Percentiles rank a stretch among this genome's conserved stretches.
Evolutionary conservation across 163 green algal species (phyloP).

Genomic region (Trebouxia gelatinosa): DNA sequence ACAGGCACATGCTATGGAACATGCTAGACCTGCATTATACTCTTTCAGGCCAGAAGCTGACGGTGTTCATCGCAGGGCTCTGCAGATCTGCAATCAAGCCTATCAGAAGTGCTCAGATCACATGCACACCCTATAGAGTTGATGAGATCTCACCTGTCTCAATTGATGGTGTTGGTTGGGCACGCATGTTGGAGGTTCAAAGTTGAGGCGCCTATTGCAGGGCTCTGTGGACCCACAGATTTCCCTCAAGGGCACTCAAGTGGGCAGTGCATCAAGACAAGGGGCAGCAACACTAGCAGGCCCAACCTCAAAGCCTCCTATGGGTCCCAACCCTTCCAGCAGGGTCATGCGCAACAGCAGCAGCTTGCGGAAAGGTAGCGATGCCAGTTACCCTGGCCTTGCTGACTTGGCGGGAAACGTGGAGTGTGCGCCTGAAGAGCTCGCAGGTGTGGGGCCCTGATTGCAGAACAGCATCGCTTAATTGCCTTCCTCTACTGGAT

Average conservation of each 20-base stretch:
- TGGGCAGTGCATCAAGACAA: neutral
- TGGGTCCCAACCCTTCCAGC: neutral
- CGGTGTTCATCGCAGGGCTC: too few species aligned
- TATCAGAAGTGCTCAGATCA: too few species aligned
- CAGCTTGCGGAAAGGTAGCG: neutral
- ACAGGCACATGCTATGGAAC: too few species aligned
- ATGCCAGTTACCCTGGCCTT: constrained; percentile 5
- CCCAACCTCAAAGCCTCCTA: neutral
- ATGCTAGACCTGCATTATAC: too few species aligned
- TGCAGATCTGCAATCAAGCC: too few species aligned
- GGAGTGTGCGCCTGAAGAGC: too few species aligned
- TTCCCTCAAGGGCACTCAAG: constrained; percentile 10
- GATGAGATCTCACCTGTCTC: too few species aligned
- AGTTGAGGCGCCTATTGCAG: too few species aligned
- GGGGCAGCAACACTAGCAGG: neutral
- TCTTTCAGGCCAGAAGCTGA: too few species aligned
- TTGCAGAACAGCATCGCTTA: neutral
- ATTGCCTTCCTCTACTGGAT: neutral
- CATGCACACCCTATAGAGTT: too few species aligned
- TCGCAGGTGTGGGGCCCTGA: neutral
- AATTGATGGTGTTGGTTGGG: too few species aligned
- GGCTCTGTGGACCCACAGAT: neutral
- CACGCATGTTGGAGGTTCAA: too few species aligned
- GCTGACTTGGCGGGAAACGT: neutral
- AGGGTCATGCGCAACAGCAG: constrained; percentile 31